Evolutionary conservation across 495 filamentous ascomycete species (phyloP).

Genomic region (Aspergillus panamensis): DNA sequence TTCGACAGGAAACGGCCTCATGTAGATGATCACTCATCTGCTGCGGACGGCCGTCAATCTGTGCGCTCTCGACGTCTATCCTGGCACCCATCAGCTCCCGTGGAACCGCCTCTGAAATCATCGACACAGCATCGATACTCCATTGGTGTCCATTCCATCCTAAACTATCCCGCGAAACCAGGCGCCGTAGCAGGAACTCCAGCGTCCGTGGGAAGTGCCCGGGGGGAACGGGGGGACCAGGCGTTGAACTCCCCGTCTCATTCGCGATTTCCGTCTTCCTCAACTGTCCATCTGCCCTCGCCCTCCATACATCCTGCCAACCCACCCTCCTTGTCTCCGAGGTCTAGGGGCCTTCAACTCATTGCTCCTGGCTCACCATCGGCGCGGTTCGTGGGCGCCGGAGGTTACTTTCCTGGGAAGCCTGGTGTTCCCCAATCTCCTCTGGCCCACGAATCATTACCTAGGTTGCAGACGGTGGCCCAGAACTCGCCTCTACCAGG

Average conservation of each 20-base stretch:
- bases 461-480: conserved; percentile 26
- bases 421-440: conserved; percentile 48
- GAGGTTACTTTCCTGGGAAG: conserved; percentile 41
- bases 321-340: conserved; percentile 36
- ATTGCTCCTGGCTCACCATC: conserved; percentile 65
- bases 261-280: conserved; percentile 33
- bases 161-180: conserved; percentile 43
- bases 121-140: conserved; percentile 40
- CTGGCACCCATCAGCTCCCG: conserved; percentile 40
- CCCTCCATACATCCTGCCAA: conserved; percentile 32
- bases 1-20: conserved; percentile 30
- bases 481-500: conserved; percentile 31
- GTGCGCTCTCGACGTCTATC: conserved; percentile 34
- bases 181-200: not conserved
- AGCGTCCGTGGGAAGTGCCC: conserved; percentile 23
- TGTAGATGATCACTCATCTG: conserved; percentile 22
- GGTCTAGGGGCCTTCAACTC: conserved; percentile 47
- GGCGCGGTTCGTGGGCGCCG: conserved; percentile 33
- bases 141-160: conserved; percentile 49
- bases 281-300: conserved; percentile 32
- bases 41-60: conserved; percentile 26
- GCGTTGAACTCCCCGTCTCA: conserved; percentile 26
- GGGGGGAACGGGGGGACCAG: conserved; percentile 28
- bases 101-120: conserved; percentile 38
- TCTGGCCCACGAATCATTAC: conserved; percentile 38